Percentiles rank a stretch among this genome's conserved stretches.
Evolutionary conservation across 2,329 filamentous ascomycete species (phyloP).

Genomic region (Claviceps sorghi): DNA sequence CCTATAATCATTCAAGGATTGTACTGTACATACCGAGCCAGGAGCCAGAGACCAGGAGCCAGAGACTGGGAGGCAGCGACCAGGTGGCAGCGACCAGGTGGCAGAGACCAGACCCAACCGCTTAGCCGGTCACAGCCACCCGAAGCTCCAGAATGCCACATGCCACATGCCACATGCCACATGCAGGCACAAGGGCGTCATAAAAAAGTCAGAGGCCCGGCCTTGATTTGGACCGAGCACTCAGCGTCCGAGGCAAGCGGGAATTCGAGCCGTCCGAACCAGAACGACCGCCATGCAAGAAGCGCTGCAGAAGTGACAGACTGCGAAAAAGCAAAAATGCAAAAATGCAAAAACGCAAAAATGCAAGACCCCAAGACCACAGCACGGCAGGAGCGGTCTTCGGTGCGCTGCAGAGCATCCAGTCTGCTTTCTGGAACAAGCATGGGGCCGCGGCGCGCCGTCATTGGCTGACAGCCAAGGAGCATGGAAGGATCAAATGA

Average conservation of each 20-base stretch:
- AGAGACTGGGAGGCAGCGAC: too few species aligned
- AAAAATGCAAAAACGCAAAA: too few species aligned
- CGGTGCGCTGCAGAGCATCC: neutral
- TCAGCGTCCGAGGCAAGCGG: too few species aligned
- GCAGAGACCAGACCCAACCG: neutral
- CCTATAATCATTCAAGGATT: too few species aligned
- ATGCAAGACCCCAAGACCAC: too few species aligned
- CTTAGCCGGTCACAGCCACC: neutral
- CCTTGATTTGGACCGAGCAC: neutral
- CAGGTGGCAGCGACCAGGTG: too few species aligned
- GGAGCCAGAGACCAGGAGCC: too few species aligned
- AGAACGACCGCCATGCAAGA: too few species aligned
- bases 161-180: neutral
- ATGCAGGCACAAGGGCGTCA: neutral
- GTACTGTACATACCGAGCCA: too few species aligned
- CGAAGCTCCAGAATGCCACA: neutral
- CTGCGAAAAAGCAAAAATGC: neutral
- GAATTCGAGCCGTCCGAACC: too few species aligned
- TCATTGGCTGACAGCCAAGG: conserved; percentile 17
- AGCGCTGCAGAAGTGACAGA: too few species aligned
- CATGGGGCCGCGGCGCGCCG: conserved; percentile 8
- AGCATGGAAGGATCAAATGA: neutral
- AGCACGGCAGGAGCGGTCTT: neutral
- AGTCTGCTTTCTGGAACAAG: conserved; percentile 1
- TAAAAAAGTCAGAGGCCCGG: neutral